Evolutionary conservation across 1,139 yeast genomes (phyloP), one percentile per base, ranked within the genome.

Genomic region (Zygoascus hellenicus): DNA sequence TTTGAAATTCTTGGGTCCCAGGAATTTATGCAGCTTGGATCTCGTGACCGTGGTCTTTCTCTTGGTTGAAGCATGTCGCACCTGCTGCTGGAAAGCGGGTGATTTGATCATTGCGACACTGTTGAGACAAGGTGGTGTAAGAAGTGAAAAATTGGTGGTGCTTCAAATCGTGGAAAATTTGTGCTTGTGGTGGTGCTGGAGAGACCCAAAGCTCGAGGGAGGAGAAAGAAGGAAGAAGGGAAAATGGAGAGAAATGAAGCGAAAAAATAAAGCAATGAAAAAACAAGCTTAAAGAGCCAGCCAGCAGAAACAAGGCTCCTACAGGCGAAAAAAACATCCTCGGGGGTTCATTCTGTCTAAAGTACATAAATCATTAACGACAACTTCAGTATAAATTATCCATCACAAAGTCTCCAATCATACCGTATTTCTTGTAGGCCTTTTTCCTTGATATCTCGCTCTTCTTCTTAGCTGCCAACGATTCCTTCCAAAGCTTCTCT

Each of bases 1-100:
- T 61, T 85, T 81, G 64, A 79, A 76, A 65, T 88, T 88, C 63
- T 74, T 78, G 33, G 95, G 95, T 2, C 97, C 97, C 50, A 88
- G 70, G 68, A 86, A 86, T 44, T 53, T 42, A 37, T 50, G 43
- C n/a, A 52, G 43, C 41, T 49, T 52, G 38, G 49, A 38, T 34
- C 55, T 45, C 14, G 52, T 49, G 17, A 45, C 48, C 13, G 55
- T 52, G 15, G 48, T 19, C 37, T 41, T 42, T 13, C 29, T 38
- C 15, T 42, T 42, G 14, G 45, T 42, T 4, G 45, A 42, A 13
- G 45, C 39, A 35, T 22, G 35, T 35, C 40, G 39, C 45, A 42
- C 45, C 35, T 42, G 45, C 33, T 42, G 40, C 9, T 36, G 39
- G 17, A 36, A 36, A 9, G 39, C 30, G n/a, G 39, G 29, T 17